Evolutionary conservation across 2,329 filamentous ascomycete species (phyloP).

Genomic region (Fusarium marasasianum): DNA sequence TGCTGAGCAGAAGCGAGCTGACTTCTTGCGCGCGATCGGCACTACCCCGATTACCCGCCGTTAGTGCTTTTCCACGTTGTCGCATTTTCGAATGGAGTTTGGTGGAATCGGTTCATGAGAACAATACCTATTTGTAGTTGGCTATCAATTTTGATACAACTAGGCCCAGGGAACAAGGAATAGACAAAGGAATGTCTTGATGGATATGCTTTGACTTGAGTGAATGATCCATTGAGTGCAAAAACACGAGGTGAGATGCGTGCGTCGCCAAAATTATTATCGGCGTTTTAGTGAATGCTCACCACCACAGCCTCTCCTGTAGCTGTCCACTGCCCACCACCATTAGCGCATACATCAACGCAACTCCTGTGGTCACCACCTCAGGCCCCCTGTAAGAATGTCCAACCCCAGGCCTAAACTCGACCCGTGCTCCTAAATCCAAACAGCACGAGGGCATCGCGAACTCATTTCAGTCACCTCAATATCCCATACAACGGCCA

Average conservation of each 20-base stretch:
- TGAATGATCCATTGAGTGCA: not conserved
- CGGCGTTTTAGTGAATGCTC: not conserved
- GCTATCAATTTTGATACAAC: not conserved
- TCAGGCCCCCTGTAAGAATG: not conserved
- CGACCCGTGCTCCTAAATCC: accelerated
- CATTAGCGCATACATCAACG: not conserved
- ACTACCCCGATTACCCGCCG: not conserved
- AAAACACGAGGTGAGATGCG: not conserved
- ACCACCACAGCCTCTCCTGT: accelerated
- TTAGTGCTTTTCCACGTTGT: not conserved
- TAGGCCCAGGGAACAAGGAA: not conserved
- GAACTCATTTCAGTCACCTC: not conserved
- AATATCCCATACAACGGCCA: too few species aligned
- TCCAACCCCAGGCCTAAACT: not conserved
- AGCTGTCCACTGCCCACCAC: accelerated
- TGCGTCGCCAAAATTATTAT: not conserved
- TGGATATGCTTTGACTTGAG: not conserved
- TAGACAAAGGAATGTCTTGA: not conserved
- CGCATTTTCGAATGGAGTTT: not conserved
- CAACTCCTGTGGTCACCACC: not conserved
- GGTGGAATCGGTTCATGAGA: not conserved
- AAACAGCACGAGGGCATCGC: accelerated
- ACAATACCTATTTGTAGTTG: not conserved
- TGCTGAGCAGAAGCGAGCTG: not conserved
- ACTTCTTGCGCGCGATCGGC: not conserved